These are phyloP conservation scores for Fusarium pseudocircinatum DNA, from an alignment of 2,329 filamentous ascomycete species.

Conservation along the genomic window DNA sequence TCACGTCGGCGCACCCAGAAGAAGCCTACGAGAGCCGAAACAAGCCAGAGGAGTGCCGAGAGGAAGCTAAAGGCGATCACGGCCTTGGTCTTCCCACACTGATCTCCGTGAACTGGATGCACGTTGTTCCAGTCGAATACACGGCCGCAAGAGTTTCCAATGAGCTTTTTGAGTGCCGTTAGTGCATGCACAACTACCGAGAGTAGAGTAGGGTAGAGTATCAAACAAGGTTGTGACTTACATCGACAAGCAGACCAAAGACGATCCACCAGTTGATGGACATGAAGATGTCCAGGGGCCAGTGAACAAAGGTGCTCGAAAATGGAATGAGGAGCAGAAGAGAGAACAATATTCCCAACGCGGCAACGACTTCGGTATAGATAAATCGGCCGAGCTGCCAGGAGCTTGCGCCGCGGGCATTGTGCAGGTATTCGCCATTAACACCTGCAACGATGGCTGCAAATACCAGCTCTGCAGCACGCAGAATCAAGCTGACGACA, in stretches of 20 bases:
- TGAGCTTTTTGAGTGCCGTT: conserved; percentile 45
- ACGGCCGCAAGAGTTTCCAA: conserved; percentile 61
- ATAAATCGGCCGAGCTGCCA: conserved; percentile 73
- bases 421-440: conserved; percentile 72
- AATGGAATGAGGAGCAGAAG: conserved; percentile 80
- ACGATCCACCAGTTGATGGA: conserved; percentile 75
- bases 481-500: conserved; percentile 52
- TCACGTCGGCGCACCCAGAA: conserved; percentile 61
- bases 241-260: conserved; percentile 73
- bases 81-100: conserved; percentile 76
- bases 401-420: conserved; percentile 54
- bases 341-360: conserved; percentile 72
- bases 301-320: conserved; percentile 72
- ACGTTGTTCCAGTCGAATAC: conserved; percentile 70
- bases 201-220: neutral
- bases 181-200: conserved; percentile 4
- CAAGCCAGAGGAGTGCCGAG: conserved; percentile 76
- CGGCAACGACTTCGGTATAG: conserved; percentile 78
- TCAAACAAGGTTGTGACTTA: conserved; percentile 49
- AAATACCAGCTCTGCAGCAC: conserved; percentile 68
- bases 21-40: conserved; percentile 66
- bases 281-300: conserved; percentile 75
- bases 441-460: conserved; percentile 77
- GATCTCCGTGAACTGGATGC: conserved; percentile 52
- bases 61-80: conserved; percentile 77